Base-by-base conservation (phyloP, 345 rosid genomes). In the Eucalyptus marginata region DNA sequence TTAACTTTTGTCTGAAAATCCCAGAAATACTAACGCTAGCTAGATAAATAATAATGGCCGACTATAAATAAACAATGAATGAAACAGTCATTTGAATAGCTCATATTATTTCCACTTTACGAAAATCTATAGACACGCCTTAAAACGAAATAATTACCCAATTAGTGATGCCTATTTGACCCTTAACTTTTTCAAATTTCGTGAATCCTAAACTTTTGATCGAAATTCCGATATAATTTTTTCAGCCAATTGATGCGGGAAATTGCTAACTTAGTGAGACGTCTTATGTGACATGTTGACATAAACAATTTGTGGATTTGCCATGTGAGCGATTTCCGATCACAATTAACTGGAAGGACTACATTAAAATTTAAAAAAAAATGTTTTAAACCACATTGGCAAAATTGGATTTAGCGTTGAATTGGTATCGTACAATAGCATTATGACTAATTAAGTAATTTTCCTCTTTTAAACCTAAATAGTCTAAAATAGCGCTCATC, bases 191-290 rank as follows among this genome's bases (percentile, higher is more conserved):
- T 68, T 71, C 25, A 33, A 71, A 71, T 36, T 71, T 36, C 1
- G n/a, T 3, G 2, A 71, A 33, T 36, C 7, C 3, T 71, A 36
- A 10, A 71, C 0, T 5, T 71, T 18, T 71, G 3, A 9, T 4
- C 2, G 6, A 68, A 18, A 36, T 71, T 36, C 1, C 13, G 36
- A 36, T 36, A 24, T 17, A 33, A 5, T 10, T 20, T 5, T 71
- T 10, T 2, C 2, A 0, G 8, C 12, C 47, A 76, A 36, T 36
- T 76, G 3, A 1, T 24, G 46, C 4, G 0, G 5, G 4, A 71
- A 18, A 18, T 71, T 36, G 27, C 4, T 71, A 18, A 36, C 27
- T 4, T 4, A 18, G 46, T 20, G 7, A 10, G 8, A 0, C 3
- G 4, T 71, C 27, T 18, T 36, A 71, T 4, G 27, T 36, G 33